Base-by-base conservation (phyloP, 108 stramenopile genomes). In the Nannochloropsis gaditana region DNA sequence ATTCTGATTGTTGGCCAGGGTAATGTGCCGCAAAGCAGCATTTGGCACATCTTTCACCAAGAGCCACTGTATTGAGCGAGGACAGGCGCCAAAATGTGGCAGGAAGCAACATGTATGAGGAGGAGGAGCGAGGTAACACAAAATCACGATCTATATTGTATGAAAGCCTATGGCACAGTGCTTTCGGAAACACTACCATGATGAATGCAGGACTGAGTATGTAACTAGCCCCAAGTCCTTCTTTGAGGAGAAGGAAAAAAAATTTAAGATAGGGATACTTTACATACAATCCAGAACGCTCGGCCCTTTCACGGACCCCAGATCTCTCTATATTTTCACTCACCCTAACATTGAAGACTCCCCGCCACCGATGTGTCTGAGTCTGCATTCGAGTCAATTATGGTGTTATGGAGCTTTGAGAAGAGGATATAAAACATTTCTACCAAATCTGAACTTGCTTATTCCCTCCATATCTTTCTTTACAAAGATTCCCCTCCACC, bases 311-410 rank as follows among this genome's bases (percentile, higher is more conserved):
- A 31, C 31, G 31, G 59, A 73, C n/a, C 8, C 4, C 8, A n/a
- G 3, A n/a, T 15, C 19, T 73, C 19, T 15, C 15, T 15, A 6
- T 2, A 73, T 73, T 73, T 6, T 15, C 19, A n/a, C 59, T 6
- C n/a, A 73, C 59, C 59, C n/a, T 73, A n/a, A 73, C 59, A 73
- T 73, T 73, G 59, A 73, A 73, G 59, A 73, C 59, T 73, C 59
- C 59, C 2, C 59, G 59, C 59, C 59, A 73, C 3, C 59, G 59
- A 73, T 73, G 59, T n/a, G 59, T 73, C 59, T 73, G 2, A 15
- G 59, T 73, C 59, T 73, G 6, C 59, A 6, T 73, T 15, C 59
- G 59, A n/a, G 59, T 4, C 19, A n/a, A 3, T 73, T 0, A n/a
- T 2, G 4, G 59, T 73, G 6, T 73, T 8, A 73, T 15, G 19